A percentile compares a stretch with the other conserved stretches of the same genome.
Conservation (phyloP, 108 stramenopile species). For the Fistulifera solaris region DNA sequence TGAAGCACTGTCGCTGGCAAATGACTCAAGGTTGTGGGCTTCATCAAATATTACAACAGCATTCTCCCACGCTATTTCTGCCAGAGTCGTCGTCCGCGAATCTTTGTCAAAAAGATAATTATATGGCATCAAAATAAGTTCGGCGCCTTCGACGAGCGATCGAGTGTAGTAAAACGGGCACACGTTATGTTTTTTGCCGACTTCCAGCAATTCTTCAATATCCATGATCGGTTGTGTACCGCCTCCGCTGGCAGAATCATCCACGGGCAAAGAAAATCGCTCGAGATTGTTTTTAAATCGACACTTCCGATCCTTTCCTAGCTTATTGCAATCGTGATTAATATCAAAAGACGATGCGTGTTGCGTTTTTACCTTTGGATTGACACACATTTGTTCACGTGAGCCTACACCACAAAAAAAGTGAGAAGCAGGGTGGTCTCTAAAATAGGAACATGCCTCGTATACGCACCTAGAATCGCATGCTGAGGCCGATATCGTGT, state of each 20-base stretch:
- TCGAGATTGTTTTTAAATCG: constrained; percentile 67
- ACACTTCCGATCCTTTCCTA: constrained; percentile 76
- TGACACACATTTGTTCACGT: constrained; percentile 95
- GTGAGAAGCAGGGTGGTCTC: too few species aligned
- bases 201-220: constrained; percentile 89
- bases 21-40: constrained; percentile 97
- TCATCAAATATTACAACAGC: constrained; percentile 96
- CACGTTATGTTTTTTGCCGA: constrained; percentile 66
- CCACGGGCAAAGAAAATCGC: constrained; percentile 29
- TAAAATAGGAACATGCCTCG: too few species aligned
- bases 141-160: constrained; percentile 60
- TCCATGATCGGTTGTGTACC: constrained; percentile 75
- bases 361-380: constrained; percentile 82
- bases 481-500: constrained; percentile 89
- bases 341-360: constrained; percentile 35
- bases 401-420: constrained; percentile 26
- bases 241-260: constrained; percentile 22
- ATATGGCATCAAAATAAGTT: constrained; percentile 95
- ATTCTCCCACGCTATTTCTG: constrained; percentile 76
- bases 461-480: constrained; percentile 68
- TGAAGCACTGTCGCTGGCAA: constrained; percentile 89
- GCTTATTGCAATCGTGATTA: constrained; percentile 72
- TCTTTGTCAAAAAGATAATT: constrained; percentile 97
- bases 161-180: constrained; percentile 95
- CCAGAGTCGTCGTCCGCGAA: constrained; percentile 54